A percentile compares a stretch with the other conserved stretches of the same genome.
phyloP scores from a whole-genome alignment of 306 rosid genomes.

The Heteromeles arbutifolia region DNA sequence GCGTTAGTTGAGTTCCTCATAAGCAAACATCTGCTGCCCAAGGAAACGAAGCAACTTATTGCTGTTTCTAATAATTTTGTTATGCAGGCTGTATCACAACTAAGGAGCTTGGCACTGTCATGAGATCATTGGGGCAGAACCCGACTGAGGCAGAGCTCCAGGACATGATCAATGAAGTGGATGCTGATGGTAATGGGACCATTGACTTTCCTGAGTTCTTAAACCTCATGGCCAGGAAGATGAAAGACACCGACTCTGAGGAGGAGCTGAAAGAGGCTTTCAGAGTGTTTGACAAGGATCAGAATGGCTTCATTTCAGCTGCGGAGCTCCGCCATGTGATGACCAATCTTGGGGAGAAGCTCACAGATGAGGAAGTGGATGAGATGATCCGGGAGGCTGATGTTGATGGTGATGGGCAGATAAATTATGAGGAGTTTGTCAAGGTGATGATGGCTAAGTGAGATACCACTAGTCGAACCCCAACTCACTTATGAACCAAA shows the following conservation, averaged over 20 bases:
- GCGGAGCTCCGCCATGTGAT: conserved; percentile 9
- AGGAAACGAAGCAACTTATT: not conserved
- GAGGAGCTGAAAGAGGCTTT: conserved; percentile 10
- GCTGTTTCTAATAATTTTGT: not conserved
- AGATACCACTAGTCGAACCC: not conserved
- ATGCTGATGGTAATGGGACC: conserved; percentile 3
- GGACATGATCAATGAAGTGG: conserved; percentile 7
- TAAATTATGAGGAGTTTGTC: conserved; percentile 3
- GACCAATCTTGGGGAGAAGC: conserved; percentile 6
- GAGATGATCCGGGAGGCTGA: conserved; percentile 10
- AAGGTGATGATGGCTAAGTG: conserved; percentile 5
- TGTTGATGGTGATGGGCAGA: conserved; percentile 1
- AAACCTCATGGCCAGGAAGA: conserved; percentile 10
- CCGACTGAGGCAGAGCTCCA: conserved; percentile 2
- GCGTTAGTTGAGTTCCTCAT: not conserved
- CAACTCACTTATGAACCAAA: not conserved
- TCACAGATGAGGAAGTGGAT: conserved; percentile 3
- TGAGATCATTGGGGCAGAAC: conserved; percentile 2
- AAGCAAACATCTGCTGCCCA: not conserved
- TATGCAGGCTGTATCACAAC: conserved; percentile 1
- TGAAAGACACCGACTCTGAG: conserved; percentile 12
- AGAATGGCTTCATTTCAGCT: conserved; percentile 10
- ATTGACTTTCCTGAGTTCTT: conserved; percentile 5
- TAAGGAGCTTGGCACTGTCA: not conserved
- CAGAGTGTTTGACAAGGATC: conserved; percentile 12